Conservation (phyloP, 163 green algal species). For the Scenedesmus sp. region DNA sequence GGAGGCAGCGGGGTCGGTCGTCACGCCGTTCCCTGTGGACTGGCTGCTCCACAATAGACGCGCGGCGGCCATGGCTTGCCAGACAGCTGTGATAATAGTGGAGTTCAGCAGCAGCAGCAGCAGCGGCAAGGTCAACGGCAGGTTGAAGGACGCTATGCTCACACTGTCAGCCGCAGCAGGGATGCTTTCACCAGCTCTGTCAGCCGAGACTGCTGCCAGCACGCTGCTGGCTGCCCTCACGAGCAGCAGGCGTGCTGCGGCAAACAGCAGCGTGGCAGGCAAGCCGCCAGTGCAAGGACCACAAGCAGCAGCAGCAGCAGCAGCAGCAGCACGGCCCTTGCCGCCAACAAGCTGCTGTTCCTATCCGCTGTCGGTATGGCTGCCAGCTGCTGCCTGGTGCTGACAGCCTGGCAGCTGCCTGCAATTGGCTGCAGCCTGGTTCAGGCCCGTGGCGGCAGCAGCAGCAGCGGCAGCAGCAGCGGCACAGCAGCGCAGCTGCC, state of each 20-base stretch:
- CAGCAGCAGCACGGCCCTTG: neutral
- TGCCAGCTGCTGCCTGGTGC: neutral
- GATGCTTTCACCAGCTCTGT: neutral
- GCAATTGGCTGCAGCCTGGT: neutral
- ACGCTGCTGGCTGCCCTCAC: neutral
- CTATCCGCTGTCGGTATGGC: conserved; percentile 20
- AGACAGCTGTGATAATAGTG: neutral
- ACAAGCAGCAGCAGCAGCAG: conserved; percentile 2
- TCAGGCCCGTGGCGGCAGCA: neutral
- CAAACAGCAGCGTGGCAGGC: neutral
- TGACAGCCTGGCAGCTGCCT: conserved; percentile 34
- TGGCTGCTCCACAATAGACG: conserved; percentile 3
- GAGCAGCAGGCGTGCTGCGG: neutral
- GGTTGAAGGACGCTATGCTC: neutral
- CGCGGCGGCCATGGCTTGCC: neutral
- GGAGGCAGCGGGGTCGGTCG: conserved; percentile 20
- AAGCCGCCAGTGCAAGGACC: neutral
- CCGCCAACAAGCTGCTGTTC: conserved; percentile 24
- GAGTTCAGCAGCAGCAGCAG: conserved; percentile 4
- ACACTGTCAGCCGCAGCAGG: neutral
- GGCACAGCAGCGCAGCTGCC: neutral
- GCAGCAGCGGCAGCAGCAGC: neutral
- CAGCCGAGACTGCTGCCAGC: neutral
- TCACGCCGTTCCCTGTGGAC: conserved; percentile 16
- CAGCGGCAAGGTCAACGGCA: conserved; percentile 13